Evolutionary conservation across 768 basidiomycete species (phyloP).

Genomic region (Kwoniella newhampshirensis): DNA sequence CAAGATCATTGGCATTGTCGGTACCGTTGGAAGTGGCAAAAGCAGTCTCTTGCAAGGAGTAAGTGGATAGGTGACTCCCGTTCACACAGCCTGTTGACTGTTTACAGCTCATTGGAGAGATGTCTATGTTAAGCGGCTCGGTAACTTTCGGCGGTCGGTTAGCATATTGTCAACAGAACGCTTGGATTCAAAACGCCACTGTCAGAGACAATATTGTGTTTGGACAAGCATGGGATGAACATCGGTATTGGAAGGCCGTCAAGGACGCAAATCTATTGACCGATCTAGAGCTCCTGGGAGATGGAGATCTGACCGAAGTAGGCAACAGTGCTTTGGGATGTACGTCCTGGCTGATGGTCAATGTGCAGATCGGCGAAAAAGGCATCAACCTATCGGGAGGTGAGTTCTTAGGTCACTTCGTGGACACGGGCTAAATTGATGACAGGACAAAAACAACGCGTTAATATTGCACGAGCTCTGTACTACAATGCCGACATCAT

Average conservation of each 20-base stretch:
- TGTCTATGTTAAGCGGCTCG: slow-evolving; percentile 60
- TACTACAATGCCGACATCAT: slow-evolving; percentile 57
- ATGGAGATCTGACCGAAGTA: slow-evolving; percentile 73
- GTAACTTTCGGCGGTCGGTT: slow-evolving; percentile 65
- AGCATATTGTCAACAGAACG: slow-evolving; percentile 70
- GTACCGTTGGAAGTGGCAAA: slow-evolving; percentile 67
- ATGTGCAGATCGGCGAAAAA: slow-evolving; percentile 66
- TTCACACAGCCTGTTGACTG: neutral
- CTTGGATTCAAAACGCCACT: slow-evolving; percentile 70
- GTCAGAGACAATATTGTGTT: slow-evolving; percentile 70
- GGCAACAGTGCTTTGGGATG: slow-evolving; percentile 24
- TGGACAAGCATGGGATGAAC: slow-evolving; percentile 65
- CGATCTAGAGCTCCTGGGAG: slow-evolving; percentile 66
- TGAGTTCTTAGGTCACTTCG: slow-evolving; percentile 62
- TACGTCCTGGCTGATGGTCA: slow-evolving; percentile 3
- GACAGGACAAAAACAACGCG: slow-evolving; percentile 51
- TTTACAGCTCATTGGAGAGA: slow-evolving; percentile 65
- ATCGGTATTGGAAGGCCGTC: slow-evolving; percentile 66
- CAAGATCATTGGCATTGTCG: slow-evolving; percentile 64
- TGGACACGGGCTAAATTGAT: neutral
- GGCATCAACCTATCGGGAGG: slow-evolving; percentile 59
- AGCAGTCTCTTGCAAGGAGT: slow-evolving; percentile 55
- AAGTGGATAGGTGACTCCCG: slow-evolving; percentile 5
- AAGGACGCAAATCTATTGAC: slow-evolving; percentile 63
- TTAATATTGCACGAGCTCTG: slow-evolving; percentile 70